Evolutionary conservation across 768 basidiomycete genomes (phyloP), one percentile per base, ranked within the genome.

Genomic region (Leccinum uliginosum): DNA sequence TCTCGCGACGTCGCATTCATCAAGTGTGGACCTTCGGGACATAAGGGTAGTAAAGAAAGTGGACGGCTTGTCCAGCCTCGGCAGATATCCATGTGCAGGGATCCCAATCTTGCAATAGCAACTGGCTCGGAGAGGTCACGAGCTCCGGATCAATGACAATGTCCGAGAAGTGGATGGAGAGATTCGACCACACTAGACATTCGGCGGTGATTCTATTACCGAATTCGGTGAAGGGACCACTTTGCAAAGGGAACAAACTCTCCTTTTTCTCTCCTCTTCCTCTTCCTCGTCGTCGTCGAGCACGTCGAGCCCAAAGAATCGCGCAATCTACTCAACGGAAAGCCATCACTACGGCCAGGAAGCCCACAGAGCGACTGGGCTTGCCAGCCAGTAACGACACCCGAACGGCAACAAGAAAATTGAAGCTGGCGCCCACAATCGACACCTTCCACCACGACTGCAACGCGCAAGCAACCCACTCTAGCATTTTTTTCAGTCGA

Each of bases 1-100:
- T 58, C 83, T 99, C 40, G 85, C 91, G 48, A 91, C 91, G 0
- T 81, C 91, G 1, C 85, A 87, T 6, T 95, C 95, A 4, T 89
- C 91, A 10, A 98, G 93, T 66, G 97, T 99, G 51, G 97, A 99
- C 73, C 85, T 99, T 23, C 83, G 93, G 57, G 97, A 99, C 73
- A 87, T 98, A 68, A 87, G 97, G 30, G 80, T 99, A 62, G 94
- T 99, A 51, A 98, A 96, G 77, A 98, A 98, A 72, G 92, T 98
- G n/a, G n/a, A n/a, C 89, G 93, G 15, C 79, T 89, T 7, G 89
- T 98, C 6, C 88, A 91, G 65, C 94, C 95, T 4, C 92, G 94
- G 59, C 95, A 98, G 66, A 95, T 99, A 58, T 89, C 90, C 6
- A 91, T 93, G 86, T 85, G 93, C 19, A 83, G 88, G 24, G 88